Percentiles rank a stretch among this genome's conserved stretches.
phyloP scores from a whole-genome alignment of 2,329 filamentous ascomycete species.

The Penicillium decumbens region DNA sequence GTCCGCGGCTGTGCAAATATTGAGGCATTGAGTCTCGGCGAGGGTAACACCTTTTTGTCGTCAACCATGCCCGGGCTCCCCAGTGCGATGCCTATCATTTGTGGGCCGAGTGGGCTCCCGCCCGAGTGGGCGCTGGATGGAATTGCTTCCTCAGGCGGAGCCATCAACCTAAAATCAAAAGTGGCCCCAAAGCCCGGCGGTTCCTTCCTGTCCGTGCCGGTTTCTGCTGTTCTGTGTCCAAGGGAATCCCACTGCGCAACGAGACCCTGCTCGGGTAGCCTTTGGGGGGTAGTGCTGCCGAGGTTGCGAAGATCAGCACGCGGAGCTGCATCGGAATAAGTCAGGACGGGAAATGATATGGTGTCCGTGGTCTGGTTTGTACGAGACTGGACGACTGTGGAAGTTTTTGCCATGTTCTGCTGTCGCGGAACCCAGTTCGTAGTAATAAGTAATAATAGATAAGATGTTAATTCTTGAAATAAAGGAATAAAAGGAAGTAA shows the following conservation, averaged over 20 bases:
- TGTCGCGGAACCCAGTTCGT: constrained; percentile 8
- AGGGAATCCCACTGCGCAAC: constrained; percentile 17
- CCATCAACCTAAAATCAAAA: constrained; percentile 32
- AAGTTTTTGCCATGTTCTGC: constrained; percentile 27
- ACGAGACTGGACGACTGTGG: constrained; percentile 30
- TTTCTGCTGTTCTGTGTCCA: constrained; percentile 20
- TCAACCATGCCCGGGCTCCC: constrained; percentile 56
- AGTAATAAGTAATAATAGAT: constrained; percentile 11
- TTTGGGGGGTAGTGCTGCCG: neutral
- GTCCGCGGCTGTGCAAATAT: constrained; percentile 10
- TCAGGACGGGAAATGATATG: constrained; percentile 32
- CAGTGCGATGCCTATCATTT: constrained; percentile 67
- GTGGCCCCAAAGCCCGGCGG: constrained; percentile 12
- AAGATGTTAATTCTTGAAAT: constrained; percentile 12
- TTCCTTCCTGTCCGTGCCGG: constrained; percentile 14
- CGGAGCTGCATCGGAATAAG: constrained; percentile 31
- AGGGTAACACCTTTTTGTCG: constrained; percentile 16
- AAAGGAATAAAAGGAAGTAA: constrained; percentile 10
- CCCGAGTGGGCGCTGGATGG: constrained; percentile 13
- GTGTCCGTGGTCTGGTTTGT: constrained; percentile 23
- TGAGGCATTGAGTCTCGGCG: constrained; percentile 13
- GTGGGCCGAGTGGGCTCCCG: constrained; percentile 32
- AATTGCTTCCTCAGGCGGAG: constrained; percentile 25
- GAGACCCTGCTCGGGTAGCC: constrained; percentile 8
- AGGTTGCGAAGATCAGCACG: constrained; percentile 28